phyloP scores from a whole-genome alignment of 768 basidiomycete species.

The Coprinellus aureogranulatus region DNA sequence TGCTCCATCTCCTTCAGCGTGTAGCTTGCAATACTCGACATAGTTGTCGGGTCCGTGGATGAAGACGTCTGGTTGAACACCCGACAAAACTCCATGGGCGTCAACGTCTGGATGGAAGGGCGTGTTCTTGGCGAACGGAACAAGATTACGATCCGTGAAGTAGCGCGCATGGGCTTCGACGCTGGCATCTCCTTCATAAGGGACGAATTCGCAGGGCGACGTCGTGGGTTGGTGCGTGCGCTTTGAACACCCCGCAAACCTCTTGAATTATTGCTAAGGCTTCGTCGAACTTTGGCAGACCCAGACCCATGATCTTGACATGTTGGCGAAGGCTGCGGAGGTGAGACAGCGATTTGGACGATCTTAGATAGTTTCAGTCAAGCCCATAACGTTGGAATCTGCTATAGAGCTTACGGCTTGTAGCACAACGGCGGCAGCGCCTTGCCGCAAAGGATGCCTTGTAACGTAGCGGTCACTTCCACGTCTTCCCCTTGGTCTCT shows the following conservation, averaged over 20 bases:
- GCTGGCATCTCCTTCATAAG: neutral
- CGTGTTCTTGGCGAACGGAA: neutral
- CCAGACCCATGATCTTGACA: neutral
- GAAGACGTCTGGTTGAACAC: neutral
- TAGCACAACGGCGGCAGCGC: neutral
- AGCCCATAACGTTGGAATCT: neutral
- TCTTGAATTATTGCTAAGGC: neutral
- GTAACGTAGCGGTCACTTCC: neutral
- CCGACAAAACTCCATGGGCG: neutral
- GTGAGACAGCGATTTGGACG: neutral
- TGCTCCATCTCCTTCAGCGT: neutral
- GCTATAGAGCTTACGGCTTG: neutral
- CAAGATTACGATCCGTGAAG: neutral
- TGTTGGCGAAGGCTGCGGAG: neutral
- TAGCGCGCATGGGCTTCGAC: neutral
- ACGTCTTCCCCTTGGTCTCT: neutral
- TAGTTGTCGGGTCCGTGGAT: neutral
- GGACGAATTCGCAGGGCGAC: neutral
- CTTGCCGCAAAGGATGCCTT: neutral
- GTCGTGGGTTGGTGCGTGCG: too few species aligned
- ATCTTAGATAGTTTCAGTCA: neutral
- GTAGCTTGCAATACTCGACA: neutral
- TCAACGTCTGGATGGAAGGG: neutral
- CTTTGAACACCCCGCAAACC: neutral
- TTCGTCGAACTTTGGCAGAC: neutral